Evolutionary conservation across 139 green algal species (phyloP).

Genomic region (Chloropicon primus): DNA sequence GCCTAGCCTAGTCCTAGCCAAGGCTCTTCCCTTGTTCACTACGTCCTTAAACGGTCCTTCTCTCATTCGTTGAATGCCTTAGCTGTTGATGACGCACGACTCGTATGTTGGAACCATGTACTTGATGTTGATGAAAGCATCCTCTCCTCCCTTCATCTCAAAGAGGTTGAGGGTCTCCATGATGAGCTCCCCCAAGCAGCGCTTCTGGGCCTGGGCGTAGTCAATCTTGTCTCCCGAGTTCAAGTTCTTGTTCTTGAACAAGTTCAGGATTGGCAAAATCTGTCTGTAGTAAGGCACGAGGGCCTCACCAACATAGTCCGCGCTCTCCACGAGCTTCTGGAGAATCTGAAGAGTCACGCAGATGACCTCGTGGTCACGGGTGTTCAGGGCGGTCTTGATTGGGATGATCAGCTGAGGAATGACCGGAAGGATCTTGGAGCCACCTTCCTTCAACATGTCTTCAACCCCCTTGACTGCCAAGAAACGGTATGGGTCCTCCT

Average conservation of each 20-base stretch:
- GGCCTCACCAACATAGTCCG: conserved; percentile 55
- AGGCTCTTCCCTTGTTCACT: no score
- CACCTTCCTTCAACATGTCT: conserved; percentile 55
- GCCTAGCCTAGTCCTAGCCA: no score
- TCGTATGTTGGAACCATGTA: conserved; percentile 72
- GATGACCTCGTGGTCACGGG: conserved; percentile 48
- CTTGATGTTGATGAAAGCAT: conserved; percentile 88
- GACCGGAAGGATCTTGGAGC: conserved; percentile 59
- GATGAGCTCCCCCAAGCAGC: conserved; percentile 64
- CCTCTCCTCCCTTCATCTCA: conserved; percentile 58
- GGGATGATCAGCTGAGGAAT: conserved; percentile 82
- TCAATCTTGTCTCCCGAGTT: conserved; percentile 71
- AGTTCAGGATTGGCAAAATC: conserved; percentile 72
- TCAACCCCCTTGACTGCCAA: conserved; percentile 63
- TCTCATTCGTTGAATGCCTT: no score
- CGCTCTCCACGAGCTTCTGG: conserved; percentile 23
- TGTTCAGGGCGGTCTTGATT: conserved; percentile 74
- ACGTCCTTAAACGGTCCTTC: no score
- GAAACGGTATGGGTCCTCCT: conserved; percentile 74
- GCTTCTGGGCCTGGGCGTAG: conserved; percentile 58
- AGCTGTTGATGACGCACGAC: conserved; percentile 48
- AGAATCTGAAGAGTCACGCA: conserved; percentile 65
- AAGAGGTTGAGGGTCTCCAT: conserved; percentile 58
- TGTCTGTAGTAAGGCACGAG: conserved; percentile 79
- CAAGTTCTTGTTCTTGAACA: conserved; percentile 54